These are phyloP conservation scores for Sabuloglossum arenarium DNA, from an alignment of 495 filamentous ascomycete species.

Conservation along the genomic window DNA sequence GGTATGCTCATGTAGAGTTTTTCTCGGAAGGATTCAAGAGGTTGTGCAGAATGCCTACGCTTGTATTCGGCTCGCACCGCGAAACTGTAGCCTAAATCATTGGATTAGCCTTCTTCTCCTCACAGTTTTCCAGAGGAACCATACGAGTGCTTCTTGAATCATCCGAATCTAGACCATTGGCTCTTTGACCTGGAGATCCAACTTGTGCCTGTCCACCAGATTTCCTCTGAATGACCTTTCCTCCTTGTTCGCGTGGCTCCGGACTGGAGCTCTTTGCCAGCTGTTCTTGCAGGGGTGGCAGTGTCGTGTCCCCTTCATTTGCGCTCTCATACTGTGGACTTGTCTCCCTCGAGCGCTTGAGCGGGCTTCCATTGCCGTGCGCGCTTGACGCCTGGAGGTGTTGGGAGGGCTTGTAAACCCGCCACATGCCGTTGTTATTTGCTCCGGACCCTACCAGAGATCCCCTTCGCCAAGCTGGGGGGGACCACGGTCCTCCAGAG, in stretches of 20 bases:
- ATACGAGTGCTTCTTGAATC: constrained; percentile 23
- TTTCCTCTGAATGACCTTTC: constrained; percentile 8
- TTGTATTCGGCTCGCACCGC: constrained; percentile 68
- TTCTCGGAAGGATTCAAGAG: constrained; percentile 49
- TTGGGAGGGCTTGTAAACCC: constrained; percentile 20
- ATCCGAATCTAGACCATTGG: constrained; percentile 13
- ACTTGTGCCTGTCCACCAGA: constrained; percentile 13
- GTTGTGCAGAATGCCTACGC: constrained; percentile 66
- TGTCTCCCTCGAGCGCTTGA: constrained; percentile 27
- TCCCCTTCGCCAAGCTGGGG: constrained; percentile 32
- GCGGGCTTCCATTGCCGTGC: constrained; percentile 22
- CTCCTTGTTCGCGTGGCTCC: constrained; percentile 13
- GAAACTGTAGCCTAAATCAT: constrained; percentile 34
- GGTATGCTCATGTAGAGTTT: constrained; percentile 34
- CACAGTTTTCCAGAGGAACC: constrained; percentile 7
- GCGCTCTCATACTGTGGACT: constrained; percentile 37
- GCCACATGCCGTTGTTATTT: not conserved
- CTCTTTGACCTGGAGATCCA: not conserved
- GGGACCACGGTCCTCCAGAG: constrained; percentile 30
- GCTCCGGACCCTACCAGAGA: not conserved
- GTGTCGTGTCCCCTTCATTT: constrained; percentile 30
- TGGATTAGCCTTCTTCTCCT: constrained; percentile 16
- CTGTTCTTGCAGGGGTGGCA: constrained; percentile 35
- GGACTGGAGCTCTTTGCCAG: constrained; percentile 33
- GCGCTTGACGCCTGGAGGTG: constrained; percentile 10